Evolutionary conservation across 495 filamentous ascomycete species (phyloP).

Genomic region (Penicillium fimorum): DNA sequence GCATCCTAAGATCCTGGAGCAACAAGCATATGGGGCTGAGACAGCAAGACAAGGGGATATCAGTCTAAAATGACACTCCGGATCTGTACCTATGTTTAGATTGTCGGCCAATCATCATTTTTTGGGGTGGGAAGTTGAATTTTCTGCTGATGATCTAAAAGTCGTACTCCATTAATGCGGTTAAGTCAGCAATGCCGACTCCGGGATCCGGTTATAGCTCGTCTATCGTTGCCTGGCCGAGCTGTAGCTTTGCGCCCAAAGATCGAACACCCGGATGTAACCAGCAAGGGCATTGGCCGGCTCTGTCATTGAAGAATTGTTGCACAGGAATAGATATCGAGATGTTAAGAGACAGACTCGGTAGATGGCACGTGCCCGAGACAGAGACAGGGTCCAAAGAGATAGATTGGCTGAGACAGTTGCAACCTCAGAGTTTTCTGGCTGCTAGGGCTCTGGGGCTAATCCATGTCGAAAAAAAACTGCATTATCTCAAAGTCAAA

Average conservation of each 20-base stretch:
- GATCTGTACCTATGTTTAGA: slow-evolving; percentile 9
- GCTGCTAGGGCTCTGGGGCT: slow-evolving; percentile 8
- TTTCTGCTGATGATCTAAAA: neutral
- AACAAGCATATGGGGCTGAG: slow-evolving; percentile 22
- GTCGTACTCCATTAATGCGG: neutral
- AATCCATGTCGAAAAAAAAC: slow-evolving; percentile 15
- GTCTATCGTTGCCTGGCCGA: slow-evolving; percentile 8
- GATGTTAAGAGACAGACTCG: slow-evolving; percentile 10
- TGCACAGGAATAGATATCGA: slow-evolving; percentile 5
- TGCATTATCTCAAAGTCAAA: slow-evolving; percentile 22
- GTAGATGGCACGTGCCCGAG: slow-evolving; percentile 22
- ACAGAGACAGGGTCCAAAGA: slow-evolving; percentile 6
- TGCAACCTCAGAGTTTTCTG: slow-evolving; percentile 17
- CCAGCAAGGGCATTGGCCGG: slow-evolving; percentile 11
- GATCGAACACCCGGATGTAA: slow-evolving; percentile 24
- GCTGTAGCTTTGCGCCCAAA: slow-evolving; percentile 9
- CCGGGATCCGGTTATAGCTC: slow-evolving; percentile 7
- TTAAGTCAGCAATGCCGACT: slow-evolving; percentile 13
- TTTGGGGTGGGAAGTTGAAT: neutral
- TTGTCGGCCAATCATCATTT: slow-evolving; percentile 15
- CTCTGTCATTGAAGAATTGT: slow-evolving; percentile 7
- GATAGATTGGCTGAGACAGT: slow-evolving; percentile 12
- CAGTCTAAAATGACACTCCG: slow-evolving; percentile 17
- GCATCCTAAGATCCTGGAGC: slow-evolving; percentile 23
- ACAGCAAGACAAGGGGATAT: slow-evolving; percentile 16